Evolutionary conservation across 495 filamentous ascomycete species (phyloP).

Genomic region (Podospora comata): DNA sequence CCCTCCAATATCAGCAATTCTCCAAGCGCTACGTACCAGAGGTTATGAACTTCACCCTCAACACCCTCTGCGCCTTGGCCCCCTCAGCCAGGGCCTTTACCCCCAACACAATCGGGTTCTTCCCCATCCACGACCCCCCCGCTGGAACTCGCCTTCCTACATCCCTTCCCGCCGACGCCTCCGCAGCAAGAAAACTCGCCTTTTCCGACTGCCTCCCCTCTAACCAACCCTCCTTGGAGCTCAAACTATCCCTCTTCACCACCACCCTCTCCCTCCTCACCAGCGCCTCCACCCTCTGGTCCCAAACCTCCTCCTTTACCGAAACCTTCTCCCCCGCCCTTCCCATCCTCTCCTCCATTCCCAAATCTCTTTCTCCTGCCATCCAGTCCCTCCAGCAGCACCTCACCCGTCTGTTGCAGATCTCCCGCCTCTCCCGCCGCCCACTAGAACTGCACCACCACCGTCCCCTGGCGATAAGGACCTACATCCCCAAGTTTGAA

Average conservation of each 20-base stretch:
- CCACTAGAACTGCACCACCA: slow-evolving; percentile 89
- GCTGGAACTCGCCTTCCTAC: slow-evolving; percentile 50
- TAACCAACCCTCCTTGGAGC: slow-evolving; percentile 49
- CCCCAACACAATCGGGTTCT: slow-evolving; percentile 45
- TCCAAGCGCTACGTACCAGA: slow-evolving; percentile 88
- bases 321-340: slow-evolving; percentile 67
- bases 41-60: slow-evolving; percentile 73
- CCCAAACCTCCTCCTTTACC: slow-evolving; percentile 62
- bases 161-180: slow-evolving; percentile 12
- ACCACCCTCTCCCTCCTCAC: slow-evolving; percentile 57
- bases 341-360: slow-evolving; percentile 49
- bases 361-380: slow-evolving; percentile 41
- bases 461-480: slow-evolving; percentile 80
- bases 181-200: slow-evolving; percentile 38
- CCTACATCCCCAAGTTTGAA: slow-evolving; percentile 92
- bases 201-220: slow-evolving; percentile 51
- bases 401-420: slow-evolving; percentile 49
- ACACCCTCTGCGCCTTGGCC: slow-evolving; percentile 63
- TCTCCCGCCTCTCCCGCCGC: slow-evolving; percentile 61
- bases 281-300: slow-evolving; percentile 60
- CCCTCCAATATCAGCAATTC: slow-evolving; percentile 72
- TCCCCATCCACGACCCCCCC: slow-evolving; percentile 60
- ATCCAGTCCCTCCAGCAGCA: slow-evolving; percentile 29
- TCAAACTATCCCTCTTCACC: slow-evolving; percentile 46
- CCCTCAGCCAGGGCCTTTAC: slow-evolving; percentile 47